phyloP scores from a whole-genome alignment of 1,284 basidiomycete genomes.

The Melampsora americana region DNA sequence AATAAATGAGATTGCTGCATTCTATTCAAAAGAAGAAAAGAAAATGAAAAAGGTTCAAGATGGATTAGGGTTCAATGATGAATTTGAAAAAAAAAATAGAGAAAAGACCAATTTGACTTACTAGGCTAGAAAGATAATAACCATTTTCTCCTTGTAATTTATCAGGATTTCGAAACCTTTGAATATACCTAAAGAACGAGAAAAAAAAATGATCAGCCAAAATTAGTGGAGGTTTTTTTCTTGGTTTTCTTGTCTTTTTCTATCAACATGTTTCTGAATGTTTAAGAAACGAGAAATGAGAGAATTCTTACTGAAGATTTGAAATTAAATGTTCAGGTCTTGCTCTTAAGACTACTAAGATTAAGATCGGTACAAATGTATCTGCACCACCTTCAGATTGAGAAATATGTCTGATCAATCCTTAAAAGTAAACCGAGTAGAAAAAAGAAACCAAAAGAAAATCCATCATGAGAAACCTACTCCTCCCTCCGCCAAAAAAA shows the following conservation, averaged over 20 bases:
- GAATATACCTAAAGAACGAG: slow-evolving; percentile 71
- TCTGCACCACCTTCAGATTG: slow-evolving; percentile 62
- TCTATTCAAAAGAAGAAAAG: slow-evolving; percentile 57
- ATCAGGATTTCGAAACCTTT: slow-evolving; percentile 82
- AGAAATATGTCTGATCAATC: slow-evolving; percentile 31
- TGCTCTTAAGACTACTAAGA: slow-evolving; percentile 87
- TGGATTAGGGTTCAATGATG: not conserved
- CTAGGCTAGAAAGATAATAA: slow-evolving; percentile 92
- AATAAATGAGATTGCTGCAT: slow-evolving; percentile 88
- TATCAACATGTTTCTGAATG: no score
- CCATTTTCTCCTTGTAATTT: slow-evolving; percentile 92
- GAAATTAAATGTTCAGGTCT: slow-evolving; percentile 90
- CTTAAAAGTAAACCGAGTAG: not conserved
- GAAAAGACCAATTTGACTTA: no score
- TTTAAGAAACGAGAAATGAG: not conserved
- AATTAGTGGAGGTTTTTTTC: no score
- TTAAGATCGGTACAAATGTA: slow-evolving; percentile 88
- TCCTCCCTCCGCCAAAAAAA: no score
- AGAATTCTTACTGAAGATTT: slow-evolving; percentile 75
- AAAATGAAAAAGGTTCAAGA: slow-evolving; percentile 28
- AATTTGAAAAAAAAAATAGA: no score
- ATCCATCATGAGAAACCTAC: no score
- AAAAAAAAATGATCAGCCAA: no score
- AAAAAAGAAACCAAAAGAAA: slow-evolving; percentile 46
- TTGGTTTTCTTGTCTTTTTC: no score